Conservation (phyloP, 352 stramenopile genomes). For the Phytopythium ostracodes region DNA sequence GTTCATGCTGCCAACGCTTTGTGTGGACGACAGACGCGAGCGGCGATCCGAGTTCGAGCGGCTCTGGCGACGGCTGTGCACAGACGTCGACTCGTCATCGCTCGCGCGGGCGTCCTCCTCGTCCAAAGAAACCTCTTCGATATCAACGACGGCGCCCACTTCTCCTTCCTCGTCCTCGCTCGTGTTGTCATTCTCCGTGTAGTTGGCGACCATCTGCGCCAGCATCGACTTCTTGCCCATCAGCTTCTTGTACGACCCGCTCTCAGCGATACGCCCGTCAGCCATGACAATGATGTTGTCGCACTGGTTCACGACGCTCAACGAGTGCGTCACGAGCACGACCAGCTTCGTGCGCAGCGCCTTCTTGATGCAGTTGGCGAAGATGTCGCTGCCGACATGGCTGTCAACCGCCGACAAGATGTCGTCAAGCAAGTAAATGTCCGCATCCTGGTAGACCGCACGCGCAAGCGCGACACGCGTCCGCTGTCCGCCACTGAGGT, state of each 20-base stretch:
- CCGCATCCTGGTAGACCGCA: slow-evolving; percentile 91
- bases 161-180: slow-evolving; percentile 31
- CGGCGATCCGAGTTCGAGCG: slow-evolving; percentile 25
- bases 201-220: slow-evolving; percentile 62
- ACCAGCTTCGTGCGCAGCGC: slow-evolving; percentile 86
- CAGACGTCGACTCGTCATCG: slow-evolving; percentile 8
- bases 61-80: slow-evolving; percentile 9
- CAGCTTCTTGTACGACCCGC: slow-evolving; percentile 52
- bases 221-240: slow-evolving; percentile 50
- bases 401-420: slow-evolving; percentile 95
- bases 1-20: slow-evolving; percentile 44
- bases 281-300: slow-evolving; percentile 57
- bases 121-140: slow-evolving; percentile 25
- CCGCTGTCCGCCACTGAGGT: slow-evolving; percentile 96
- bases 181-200: slow-evolving; percentile 54
- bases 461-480: slow-evolving; percentile 91
- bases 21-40: slow-evolving; percentile 50
- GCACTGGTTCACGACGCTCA: slow-evolving; percentile 53
- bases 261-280: slow-evolving; percentile 49
- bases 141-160: slow-evolving; percentile 20
- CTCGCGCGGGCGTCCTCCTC: slow-evolving; percentile 5
- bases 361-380: slow-evolving; percentile 90
- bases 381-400: slow-evolving; percentile 94
- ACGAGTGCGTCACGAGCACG: slow-evolving; percentile 91
- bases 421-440: slow-evolving; percentile 97